Conservation (phyloP, 192 early-diverging fungal species). For the Coemansia sp. region DNA sequence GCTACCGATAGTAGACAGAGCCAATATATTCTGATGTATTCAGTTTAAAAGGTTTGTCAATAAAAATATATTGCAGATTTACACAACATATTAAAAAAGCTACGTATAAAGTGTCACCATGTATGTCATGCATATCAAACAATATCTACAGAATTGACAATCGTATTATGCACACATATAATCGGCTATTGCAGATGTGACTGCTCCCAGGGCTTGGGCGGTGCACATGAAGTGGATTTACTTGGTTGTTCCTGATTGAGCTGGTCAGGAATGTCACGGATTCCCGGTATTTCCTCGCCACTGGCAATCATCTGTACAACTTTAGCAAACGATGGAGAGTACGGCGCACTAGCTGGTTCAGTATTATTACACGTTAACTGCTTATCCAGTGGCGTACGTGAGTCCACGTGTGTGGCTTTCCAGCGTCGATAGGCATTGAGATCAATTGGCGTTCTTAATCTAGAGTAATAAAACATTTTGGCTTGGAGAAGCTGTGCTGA, state of each 20-base stretch:
- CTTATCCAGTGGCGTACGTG: neutral
- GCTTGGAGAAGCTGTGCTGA: conserved; percentile 12
- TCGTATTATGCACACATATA: no score
- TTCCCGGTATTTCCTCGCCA: conserved; percentile 21
- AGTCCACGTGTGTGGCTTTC: conserved; percentile 16
- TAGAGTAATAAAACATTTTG: conserved; percentile 42
- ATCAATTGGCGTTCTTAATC: conserved; percentile 17
- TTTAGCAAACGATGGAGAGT: conserved; percentile 37
- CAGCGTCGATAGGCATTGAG: conserved; percentile 13
- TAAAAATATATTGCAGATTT: no score
- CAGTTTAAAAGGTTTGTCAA: no score
- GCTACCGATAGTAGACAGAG: no score
- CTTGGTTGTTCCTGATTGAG: conserved; percentile 33
- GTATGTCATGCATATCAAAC: no score
- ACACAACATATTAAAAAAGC: no score
- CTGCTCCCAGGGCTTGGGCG: conserved; percentile 49
- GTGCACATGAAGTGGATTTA: conserved; percentile 22
- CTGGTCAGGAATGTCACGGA: conserved; percentile 40
- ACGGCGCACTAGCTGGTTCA: conserved; percentile 3
- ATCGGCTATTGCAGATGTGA: no score
- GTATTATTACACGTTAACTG: neutral
- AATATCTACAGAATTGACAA: no score
- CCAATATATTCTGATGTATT: no score
- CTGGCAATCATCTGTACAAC: conserved; percentile 38
- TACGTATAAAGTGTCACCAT: no score